A percentile compares a stretch with the other conserved stretches of the same genome.
These are phyloP conservation scores for Setaria viridis DNA, from an alignment of 202 grass and related monocot species.

Conservation along the genomic window DNA sequence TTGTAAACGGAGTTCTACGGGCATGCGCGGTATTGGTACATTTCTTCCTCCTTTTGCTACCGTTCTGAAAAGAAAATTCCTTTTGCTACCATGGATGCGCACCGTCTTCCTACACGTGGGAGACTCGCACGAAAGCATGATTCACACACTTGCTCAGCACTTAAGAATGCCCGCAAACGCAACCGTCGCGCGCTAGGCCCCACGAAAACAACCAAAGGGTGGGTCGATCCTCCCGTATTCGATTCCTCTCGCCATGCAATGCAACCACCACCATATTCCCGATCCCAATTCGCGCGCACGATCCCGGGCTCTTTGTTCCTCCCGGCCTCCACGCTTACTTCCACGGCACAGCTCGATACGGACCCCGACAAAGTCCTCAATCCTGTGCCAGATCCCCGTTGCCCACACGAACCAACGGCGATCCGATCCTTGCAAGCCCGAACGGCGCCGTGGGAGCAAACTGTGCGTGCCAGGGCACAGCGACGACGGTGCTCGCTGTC, in stretches of 20 bases:
- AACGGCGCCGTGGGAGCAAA: neutral
- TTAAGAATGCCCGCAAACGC: slow-evolving; percentile 3
- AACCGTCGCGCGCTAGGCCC: neutral
- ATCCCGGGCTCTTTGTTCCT: neutral
- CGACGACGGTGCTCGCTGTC: neutral
- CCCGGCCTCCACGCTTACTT: neutral
- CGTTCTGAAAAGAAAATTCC: no score
- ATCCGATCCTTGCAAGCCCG: no score
- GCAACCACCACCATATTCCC: slow-evolving; percentile 1
- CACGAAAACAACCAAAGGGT: slow-evolving; percentile 1
- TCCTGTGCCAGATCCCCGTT: neutral
- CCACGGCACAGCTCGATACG: neutral
- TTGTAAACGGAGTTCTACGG: no score
- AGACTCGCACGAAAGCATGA: neutral
- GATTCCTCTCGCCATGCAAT: neutral
- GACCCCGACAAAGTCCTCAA: neutral
- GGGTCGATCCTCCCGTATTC: slow-evolving; percentile 24
- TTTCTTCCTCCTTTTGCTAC: no score
- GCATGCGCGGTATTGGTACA: no score
- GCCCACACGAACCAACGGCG: no score
- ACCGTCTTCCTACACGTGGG: neutral
- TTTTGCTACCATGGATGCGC: no score
- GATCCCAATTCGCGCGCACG: neutral
- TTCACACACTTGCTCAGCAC: neutral
- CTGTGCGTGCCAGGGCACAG: neutral